These are phyloP conservation scores for Friedmanniomyces simplex DNA, from an alignment of 495 filamentous ascomycete species.

Conservation along the genomic window DNA sequence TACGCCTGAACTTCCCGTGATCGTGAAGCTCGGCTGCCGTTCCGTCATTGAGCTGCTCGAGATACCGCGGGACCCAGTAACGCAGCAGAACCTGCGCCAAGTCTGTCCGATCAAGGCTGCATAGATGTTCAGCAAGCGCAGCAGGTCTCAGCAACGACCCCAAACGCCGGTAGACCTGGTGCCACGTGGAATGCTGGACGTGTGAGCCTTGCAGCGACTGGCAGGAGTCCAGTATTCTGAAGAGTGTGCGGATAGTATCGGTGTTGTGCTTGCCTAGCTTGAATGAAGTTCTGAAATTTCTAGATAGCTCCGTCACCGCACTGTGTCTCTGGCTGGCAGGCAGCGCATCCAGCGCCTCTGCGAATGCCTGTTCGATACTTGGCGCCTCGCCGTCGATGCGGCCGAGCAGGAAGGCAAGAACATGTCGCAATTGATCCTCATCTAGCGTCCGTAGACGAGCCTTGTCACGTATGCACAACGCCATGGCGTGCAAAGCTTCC, in stretches of 20 bases:
- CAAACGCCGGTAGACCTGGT: not conserved
- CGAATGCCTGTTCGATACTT: not conserved
- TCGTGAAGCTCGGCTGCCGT: not conserved
- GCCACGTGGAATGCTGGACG: not conserved
- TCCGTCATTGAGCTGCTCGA: not conserved
- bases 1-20: not conserved
- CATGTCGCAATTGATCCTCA: not conserved
- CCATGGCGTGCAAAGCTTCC: not conserved
- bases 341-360: not conserved
- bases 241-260: not conserved
- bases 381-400: not conserved
- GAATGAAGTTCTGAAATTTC: not conserved
- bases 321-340: not conserved
- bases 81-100: conserved; percentile 9
- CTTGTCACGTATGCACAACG: not conserved
- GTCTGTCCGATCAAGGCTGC: not conserved
- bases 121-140: conserved; percentile 8
- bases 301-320: not conserved
- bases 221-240: not conserved
- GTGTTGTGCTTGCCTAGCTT: not conserved
- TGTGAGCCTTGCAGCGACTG: not conserved
- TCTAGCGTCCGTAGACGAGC: not conserved
- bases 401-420: not conserved
- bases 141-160: not conserved
- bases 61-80: conserved; percentile 10